These are phyloP conservation scores for Cenococcum geophilum DNA, from an alignment of 495 filamentous ascomycete genomes.

Conservation along the genomic window DNA sequence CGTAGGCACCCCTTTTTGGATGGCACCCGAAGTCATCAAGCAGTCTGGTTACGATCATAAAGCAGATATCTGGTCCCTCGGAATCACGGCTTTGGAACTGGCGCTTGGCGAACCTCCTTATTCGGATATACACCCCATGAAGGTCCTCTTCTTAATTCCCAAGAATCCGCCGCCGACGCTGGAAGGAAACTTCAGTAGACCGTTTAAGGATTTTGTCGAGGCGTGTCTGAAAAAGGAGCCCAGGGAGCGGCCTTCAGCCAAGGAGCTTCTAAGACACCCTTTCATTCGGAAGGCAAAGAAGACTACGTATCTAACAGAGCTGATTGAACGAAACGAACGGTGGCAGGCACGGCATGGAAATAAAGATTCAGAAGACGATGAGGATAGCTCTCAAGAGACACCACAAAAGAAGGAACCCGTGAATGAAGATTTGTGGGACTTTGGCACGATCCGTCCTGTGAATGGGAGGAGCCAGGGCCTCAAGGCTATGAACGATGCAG, in stretches of 20 bases:
- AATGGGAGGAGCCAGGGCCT: slow-evolving; percentile 45
- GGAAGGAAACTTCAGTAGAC: slow-evolving; percentile 77
- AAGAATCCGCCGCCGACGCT: slow-evolving; percentile 84
- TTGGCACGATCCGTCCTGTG: slow-evolving; percentile 78
- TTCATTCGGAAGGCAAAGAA: slow-evolving; percentile 88
- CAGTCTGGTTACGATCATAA: slow-evolving; percentile 98
- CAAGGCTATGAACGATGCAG: slow-evolving; percentile 66
- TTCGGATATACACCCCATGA: slow-evolving; percentile 97
- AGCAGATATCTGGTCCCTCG: slow-evolving; percentile 98
- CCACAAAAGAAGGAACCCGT: slow-evolving; percentile 26
- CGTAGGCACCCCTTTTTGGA: slow-evolving; percentile 98
- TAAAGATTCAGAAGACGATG: slow-evolving; percentile 47
- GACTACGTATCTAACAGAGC: slow-evolving; percentile 81
- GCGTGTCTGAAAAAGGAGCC: slow-evolving; percentile 83
- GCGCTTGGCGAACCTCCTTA: slow-evolving; percentile 92
- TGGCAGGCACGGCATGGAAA: slow-evolving; percentile 67
- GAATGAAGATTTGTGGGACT: slow-evolving; percentile 88
- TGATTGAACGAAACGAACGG: slow-evolving; percentile 83
- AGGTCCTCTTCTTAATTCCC: slow-evolving; percentile 92
- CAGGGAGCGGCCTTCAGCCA: slow-evolving; percentile 77
- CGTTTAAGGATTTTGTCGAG: slow-evolving; percentile 93
- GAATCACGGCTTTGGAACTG: slow-evolving; percentile 91
- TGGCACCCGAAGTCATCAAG: slow-evolving; percentile 98
- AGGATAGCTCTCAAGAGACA: slow-evolving; percentile 48
- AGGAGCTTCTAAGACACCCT: slow-evolving; percentile 79